Evolutionary conservation across 225 moss, liverwort and hornwort genomes (phyloP), one percentile per base, ranked within the genome.

Genomic region (Marchantia polymorpha): DNA sequence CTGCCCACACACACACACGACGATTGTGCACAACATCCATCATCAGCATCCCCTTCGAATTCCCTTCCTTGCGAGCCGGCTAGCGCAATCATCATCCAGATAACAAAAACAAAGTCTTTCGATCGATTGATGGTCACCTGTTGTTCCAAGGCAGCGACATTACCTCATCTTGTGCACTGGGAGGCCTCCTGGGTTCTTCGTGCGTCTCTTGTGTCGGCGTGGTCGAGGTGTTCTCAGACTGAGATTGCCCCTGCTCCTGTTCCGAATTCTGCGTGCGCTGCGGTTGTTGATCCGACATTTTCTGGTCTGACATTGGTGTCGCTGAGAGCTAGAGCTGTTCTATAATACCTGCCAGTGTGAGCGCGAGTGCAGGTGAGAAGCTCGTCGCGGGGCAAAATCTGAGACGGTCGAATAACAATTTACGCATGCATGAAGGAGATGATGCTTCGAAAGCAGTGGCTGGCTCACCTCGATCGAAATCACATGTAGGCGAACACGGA

Each of bases 1-100:
- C 90, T 90, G 51, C 25, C 56, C 13, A 58, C 56, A 58, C 39
- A n/a, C n/a, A n/a, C n/a, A n/a, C n/a, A n/a, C n/a, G n/a, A n/a
- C n/a, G n/a, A n/a, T n/a, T n/a, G n/a, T n/a, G n/a, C n/a, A n/a
- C n/a, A n/a, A n/a, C n/a, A n/a, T n/a, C n/a, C n/a, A n/a, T n/a
- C n/a, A n/a, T n/a, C n/a, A n/a, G n/a, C n/a, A 39, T 39, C 5
- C 39, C 39, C 39, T 2, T 39, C 3, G 39, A 2, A 39, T 39
- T 39, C 39, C 3, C 2, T 39, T 39, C 39, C 39, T 39, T 39
- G 39, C 39, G 39, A 39, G 39, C 39, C 39, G n/a, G n/a, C n/a
- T 39, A 39, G 39, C 39, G 39, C 39, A 39, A 39, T 39, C 39
- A 39, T 39, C 39, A 39, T 5, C 39, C 39, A 39, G 39, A 39